Base-by-base conservation (phyloP, 2,329 filamentous ascomycete species). In the Aureobasidium leucospermi region DNA sequence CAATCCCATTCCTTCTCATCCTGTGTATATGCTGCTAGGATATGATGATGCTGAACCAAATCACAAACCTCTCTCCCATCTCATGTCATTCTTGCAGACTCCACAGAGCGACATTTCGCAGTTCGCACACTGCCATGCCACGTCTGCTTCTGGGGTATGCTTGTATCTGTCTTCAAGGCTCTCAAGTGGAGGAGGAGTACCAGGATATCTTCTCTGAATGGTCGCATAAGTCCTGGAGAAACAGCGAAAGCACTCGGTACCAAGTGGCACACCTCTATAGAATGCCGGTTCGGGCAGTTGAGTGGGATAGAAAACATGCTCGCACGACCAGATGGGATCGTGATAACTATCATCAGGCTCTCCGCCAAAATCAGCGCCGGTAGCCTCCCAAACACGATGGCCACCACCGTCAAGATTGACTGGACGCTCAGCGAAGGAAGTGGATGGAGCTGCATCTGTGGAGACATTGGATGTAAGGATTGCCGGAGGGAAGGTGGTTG, bases 231-330 rank as follows among this genome's bases (percentile, higher is more conserved):
- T 45, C 15, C 39, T 51, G 13, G 31, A 45, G 59, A 64, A 67
- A 59, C 66, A 68, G 23, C 63, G 56, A 41, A 67, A 67, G 57
- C 66, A 68, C 51, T 67, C 65, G 59, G 65, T 61, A 23, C 48
- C 43, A 4, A 39, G 52, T 3, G 65, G 41, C 39, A 67, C 61
- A 28, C 65, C 66, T 34, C 62, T 60, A 32, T 66, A 51, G 45
- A 59, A 34, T 4, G 49, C 58, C 36, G 64, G 61, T 2, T 60
- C 38, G 2, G 46, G 4, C 4, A 58, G 41, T 1, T 48, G 10
- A 42, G 62, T 65, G 6, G 29, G 48, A n/a, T 23, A 16, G 58
- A 65, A 69, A 5, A 29, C 2, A 52, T 70, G 68, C 2, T 34
- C 5, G 60, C 68, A 70, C 6, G 64, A 64, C 67, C 68, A 69